Evolutionary conservation across 306 rosid species (phyloP).

Genomic region (Gillenia trifoliata): DNA sequence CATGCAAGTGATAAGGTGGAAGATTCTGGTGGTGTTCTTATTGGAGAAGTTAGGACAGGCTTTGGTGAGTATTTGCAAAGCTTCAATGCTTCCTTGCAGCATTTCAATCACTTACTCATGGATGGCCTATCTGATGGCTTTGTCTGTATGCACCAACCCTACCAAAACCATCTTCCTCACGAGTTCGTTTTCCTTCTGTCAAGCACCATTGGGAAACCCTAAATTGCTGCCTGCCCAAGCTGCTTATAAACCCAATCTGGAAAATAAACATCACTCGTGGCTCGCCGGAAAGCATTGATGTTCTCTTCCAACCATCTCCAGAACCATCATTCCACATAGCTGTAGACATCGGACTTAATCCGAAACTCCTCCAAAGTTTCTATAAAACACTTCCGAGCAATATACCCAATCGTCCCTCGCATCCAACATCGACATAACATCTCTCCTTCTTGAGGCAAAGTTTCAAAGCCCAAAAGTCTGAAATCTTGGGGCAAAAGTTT

Average conservation of each 20-base stretch:
- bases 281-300: background rate
- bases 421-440: conserved; percentile 16
- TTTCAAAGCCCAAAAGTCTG: conserved; percentile 41
- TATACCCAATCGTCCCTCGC: conserved; percentile 33
- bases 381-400: conserved; percentile 34
- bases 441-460: conserved; percentile 29
- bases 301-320: conserved; percentile 37
- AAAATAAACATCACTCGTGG: conserved; percentile 24
- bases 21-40: conserved; percentile 20
- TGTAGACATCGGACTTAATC: conserved; percentile 42
- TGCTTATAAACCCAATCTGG: conserved; percentile 27
- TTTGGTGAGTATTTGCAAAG: conserved; percentile 38
- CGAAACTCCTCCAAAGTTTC: conserved; percentile 42
- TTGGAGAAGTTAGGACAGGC: conserved; percentile 18
- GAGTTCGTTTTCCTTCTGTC: conserved; percentile 13
- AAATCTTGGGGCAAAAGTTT: conserved; percentile 31
- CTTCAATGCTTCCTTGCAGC: conserved; percentile 34
- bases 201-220: background rate
- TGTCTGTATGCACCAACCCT: conserved; percentile 41
- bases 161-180: conserved; percentile 36
- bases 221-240: conserved; percentile 11
- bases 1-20: conserved; percentile 1
- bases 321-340: conserved; percentile 47
- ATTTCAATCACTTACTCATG: conserved; percentile 50
- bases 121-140: conserved; percentile 34